Evolutionary conservation across 2,329 filamentous ascomycete species (phyloP), one percentile per base, ranked within the genome.

Genomic region (Sphaerostilbella broomeana): DNA sequence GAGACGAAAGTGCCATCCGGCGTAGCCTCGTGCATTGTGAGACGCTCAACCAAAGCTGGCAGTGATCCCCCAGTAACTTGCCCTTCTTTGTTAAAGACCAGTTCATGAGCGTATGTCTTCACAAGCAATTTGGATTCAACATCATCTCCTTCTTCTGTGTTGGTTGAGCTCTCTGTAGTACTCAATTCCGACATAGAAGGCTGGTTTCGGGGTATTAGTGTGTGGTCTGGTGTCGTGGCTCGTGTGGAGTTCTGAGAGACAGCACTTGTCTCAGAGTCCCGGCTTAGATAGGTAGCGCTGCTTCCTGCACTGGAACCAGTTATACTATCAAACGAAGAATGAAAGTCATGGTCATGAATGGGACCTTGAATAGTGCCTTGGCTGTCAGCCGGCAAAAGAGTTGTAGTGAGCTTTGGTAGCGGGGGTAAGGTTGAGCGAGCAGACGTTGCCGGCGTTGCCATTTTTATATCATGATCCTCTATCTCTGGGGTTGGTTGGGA

Each of bases 11-110:
- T 78, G 13, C 86, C 79, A 57, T 97, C 90, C 0, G 92, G 92
- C 0, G 90, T 94, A 1, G 87, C 85, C 58, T 95, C 87, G 57
- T 94, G 88, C 0, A 86, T 87, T 1, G 92, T 97, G 28, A 98
- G 75, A 47, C 88, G 82, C 67, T 98, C 92, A n/a, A 98, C 83
- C 19, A 98, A 69, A 2, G 92, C 92, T 5, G 85, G 79, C 10
- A 98, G 73, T 3, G 88, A 94, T 11, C 92, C 92, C 32, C 92
- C 92, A 28, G 86, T 86, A n/a, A 98, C 82, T 46, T 94, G 85
- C 2, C 90, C 89, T 50, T 97, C 90, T 60, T 94, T 94, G 66
- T 94, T 95, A 59, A 86, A 84, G 54, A 95, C 80, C 33, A 98
- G 72, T 57, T 98, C 90, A 54, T 95, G 86, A 0, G 87, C 86